Evolutionary conservation across 2,329 filamentous ascomycete species (phyloP).

Genomic region (Talaromyces piceae): DNA sequence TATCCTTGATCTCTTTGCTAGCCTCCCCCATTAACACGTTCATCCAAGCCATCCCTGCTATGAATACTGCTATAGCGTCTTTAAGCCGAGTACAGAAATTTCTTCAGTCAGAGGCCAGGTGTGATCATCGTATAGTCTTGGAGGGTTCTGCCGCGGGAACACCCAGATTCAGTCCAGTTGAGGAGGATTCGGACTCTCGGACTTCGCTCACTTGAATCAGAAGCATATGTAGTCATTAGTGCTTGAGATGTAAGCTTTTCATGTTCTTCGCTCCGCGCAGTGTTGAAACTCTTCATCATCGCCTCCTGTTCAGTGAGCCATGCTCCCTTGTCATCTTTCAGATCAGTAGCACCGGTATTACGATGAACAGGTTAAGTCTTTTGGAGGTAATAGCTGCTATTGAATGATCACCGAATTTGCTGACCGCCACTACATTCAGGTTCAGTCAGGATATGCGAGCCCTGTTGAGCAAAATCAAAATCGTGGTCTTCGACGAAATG

Average conservation of each 20-base stretch:
- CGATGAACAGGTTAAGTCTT: constrained; percentile 33
- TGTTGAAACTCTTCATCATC: constrained; percentile 5
- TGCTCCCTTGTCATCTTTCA: constrained; percentile 38
- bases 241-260: constrained; percentile 50
- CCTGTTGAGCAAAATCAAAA: constrained; percentile 41
- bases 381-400: not conserved
- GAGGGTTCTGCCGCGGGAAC: constrained; percentile 39
- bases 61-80: constrained; percentile 33
- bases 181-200: not conserved
- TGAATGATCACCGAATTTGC: not conserved
- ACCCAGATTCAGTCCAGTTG: not conserved
- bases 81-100: constrained; percentile 36
- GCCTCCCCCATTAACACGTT: constrained; percentile 17
- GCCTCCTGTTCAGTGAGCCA: constrained; percentile 12
- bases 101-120: constrained; percentile 26
- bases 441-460: constrained; percentile 44
- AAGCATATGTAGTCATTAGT: constrained; percentile 21
- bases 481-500: constrained; percentile 39
- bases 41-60: constrained; percentile 22
- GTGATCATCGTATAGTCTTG: constrained; percentile 47
- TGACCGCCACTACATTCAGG: constrained; percentile 1
- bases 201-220: not conserved
- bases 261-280: constrained; percentile 5
- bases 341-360: constrained; percentile 31
- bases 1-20: constrained; percentile 21